phyloP scores from a whole-genome alignment of 2,329 filamentous ascomycete genomes.

The Lojkania enalia region DNA sequence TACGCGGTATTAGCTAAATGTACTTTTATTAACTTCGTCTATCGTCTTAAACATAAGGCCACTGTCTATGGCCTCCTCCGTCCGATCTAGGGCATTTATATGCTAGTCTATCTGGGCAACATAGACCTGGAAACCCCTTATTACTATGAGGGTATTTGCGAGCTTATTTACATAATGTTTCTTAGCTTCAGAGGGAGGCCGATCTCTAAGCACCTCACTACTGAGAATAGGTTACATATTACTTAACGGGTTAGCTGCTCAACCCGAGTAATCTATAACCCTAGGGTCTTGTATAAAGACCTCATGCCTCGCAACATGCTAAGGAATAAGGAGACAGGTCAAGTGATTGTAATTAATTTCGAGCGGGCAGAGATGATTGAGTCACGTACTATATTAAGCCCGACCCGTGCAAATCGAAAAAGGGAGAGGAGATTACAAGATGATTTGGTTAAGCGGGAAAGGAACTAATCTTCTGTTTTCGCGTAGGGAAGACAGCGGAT shows the following conservation, averaged over 20 bases:
- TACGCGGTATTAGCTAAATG: conserved; percentile 53
- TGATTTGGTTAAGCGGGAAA: neutral
- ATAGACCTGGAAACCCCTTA: conserved; percentile 21
- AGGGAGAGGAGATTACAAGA: neutral
- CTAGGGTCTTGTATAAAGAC: conserved; percentile 13
- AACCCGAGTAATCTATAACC: conserved; percentile 15
- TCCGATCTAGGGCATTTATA: conserved; percentile 21
- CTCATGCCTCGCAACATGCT: conserved; percentile 15
- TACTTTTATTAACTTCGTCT: conserved; percentile 28
- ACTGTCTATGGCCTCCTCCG: conserved; percentile 21
- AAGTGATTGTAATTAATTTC: conserved; percentile 16
- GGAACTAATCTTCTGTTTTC: neutral
- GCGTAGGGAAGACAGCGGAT: neutral
- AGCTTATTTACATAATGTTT: conserved; percentile 26
- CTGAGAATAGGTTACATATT: conserved; percentile 11
- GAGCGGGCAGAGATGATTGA: conserved; percentile 11
- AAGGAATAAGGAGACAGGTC: conserved; percentile 6
- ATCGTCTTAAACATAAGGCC: conserved; percentile 18
- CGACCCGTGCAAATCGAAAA: neutral
- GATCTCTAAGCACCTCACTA: conserved; percentile 10
- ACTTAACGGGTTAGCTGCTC: conserved; percentile 8
- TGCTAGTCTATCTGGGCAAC: conserved; percentile 27
- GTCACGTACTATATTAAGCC: neutral
- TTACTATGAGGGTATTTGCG: conserved; percentile 21
- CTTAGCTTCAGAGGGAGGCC: conserved; percentile 24